Conservation (phyloP, 2,329 filamentous ascomycete species). For the Calonectria pteridis region DNA sequence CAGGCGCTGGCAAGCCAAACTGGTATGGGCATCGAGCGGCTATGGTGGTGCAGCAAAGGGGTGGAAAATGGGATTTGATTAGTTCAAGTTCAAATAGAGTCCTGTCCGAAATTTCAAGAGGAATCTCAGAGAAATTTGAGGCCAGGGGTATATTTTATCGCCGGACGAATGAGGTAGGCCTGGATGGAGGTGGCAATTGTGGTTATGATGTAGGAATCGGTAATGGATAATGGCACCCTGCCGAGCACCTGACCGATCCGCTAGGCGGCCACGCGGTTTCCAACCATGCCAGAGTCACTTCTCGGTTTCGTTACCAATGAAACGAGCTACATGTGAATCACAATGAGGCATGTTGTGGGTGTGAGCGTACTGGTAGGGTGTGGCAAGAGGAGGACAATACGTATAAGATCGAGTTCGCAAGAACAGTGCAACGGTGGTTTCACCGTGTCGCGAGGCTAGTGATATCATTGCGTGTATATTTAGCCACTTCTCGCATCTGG, state of each 20-base stretch:
- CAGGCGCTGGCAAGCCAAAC: slow-evolving; percentile 20
- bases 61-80: neutral
- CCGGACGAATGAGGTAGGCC: slow-evolving; percentile 10
- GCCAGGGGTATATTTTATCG: neutral
- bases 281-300: neutral
- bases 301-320: slow-evolving; percentile 17
- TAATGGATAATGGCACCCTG: slow-evolving; percentile 9
- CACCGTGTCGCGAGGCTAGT: neutral
- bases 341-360: neutral
- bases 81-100: neutral
- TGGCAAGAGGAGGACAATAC: neutral
- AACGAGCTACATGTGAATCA: neutral
- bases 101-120: neutral
- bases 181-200: slow-evolving; percentile 16
- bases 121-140: neutral
- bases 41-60: too few species aligned
- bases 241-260: slow-evolving; percentile 36
- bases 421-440: neutral
- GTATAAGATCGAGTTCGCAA: neutral
- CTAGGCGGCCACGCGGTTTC: slow-evolving; percentile 26
- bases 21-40: neutral
- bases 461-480: neutral
- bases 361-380: neutral
- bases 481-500: neutral
- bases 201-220: slow-evolving; percentile 35